Conservation (phyloP, 2,329 filamentous ascomycete species). For the Colletotrichum truncatum region DNA sequence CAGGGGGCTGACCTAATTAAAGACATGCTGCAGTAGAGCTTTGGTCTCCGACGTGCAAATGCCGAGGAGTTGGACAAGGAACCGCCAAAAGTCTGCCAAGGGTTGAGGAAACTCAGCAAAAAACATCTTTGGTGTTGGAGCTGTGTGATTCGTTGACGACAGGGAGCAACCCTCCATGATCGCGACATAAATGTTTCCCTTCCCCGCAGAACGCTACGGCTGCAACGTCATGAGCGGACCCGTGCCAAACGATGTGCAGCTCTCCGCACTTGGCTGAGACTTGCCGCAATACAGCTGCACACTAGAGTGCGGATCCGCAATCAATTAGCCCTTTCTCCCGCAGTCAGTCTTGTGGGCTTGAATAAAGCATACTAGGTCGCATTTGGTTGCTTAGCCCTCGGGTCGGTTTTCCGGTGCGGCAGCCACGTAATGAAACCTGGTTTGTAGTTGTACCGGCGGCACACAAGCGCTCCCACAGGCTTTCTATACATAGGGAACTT, state of each 20-base stretch:
- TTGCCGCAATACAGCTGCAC: not conserved
- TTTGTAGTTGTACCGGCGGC: too few relatives aligned
- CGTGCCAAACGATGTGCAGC: not conserved
- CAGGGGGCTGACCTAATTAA: not conserved
- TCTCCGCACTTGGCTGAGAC: not conserved
- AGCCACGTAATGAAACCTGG: too few relatives aligned
- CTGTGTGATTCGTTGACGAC: not conserved
- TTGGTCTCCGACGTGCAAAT: not conserved
- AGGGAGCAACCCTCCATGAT: not conserved
- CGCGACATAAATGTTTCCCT: not conserved
- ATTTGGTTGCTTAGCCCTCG: too few relatives aligned
- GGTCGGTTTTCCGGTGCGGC: too few relatives aligned
- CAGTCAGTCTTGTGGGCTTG: too few relatives aligned
- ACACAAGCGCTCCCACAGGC: too few relatives aligned
- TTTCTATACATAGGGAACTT: too few relatives aligned
- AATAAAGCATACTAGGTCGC: too few relatives aligned
- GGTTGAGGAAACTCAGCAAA: not conserved
- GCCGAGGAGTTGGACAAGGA: not conserved
- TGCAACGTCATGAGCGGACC: not conserved
- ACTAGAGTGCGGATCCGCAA: constrained; percentile 10
- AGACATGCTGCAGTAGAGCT: not conserved
- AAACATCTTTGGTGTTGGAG: not conserved
- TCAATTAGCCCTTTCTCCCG: too few relatives aligned
- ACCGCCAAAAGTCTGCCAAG: not conserved
- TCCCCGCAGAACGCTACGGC: constrained; percentile 5